Base-by-base conservation (phyloP, 2,329 filamentous ascomycete genomes). In the Paecilomyces formosus region DNA sequence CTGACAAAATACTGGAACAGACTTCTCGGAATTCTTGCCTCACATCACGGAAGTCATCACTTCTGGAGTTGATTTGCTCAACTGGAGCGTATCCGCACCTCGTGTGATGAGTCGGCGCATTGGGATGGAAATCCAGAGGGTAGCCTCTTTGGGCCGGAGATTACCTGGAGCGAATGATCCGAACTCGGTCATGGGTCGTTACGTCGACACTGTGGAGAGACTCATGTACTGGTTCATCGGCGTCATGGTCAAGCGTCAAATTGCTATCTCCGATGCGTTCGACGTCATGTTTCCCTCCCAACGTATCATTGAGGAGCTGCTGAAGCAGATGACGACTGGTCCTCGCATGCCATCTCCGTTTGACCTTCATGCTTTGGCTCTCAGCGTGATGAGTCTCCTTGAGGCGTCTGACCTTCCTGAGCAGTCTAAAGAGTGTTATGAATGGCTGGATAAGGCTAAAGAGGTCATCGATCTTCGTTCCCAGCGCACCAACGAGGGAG, bases 381-480 rank as follows among this genome's bases (percentile, higher is more conserved):
- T 77, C 31, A 73, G 74, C 18, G 68, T 73, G 8, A 73, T 77
- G 66, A 77, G 75, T 31, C 69, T 77, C 7, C 68, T 77, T 2
- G 75, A 77, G 59, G 69, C 74, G 2, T 74, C 73, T 5, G 74
- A 76, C 28, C 65, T 77, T 33, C 73, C 74, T 4, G 73, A 74
- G 51, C 63, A 72, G 53, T 61, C 70, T 2, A 68, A 64, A 53
- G 70, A 76, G 56, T 76, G 74, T 61, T 77, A 74, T 73, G 66
- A 69, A 5, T 60, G 68, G 0, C 69, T 87, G n/a, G 73, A 77
- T 28, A 79, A 79, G 55, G 80, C 82, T 3, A 79, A 83, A 56
- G 72, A 75, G 11, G 73, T 81, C 2, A 73, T 82, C 52, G 75
- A 79, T 45, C 70, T 74, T 8, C 77, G 81, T 22, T 75, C 70